Percentiles rank a stretch among this genome's conserved stretches.
Evolutionary conservation across 345 rosid species (phyloP).

Genomic region (Sonneratia caseolaris): DNA sequence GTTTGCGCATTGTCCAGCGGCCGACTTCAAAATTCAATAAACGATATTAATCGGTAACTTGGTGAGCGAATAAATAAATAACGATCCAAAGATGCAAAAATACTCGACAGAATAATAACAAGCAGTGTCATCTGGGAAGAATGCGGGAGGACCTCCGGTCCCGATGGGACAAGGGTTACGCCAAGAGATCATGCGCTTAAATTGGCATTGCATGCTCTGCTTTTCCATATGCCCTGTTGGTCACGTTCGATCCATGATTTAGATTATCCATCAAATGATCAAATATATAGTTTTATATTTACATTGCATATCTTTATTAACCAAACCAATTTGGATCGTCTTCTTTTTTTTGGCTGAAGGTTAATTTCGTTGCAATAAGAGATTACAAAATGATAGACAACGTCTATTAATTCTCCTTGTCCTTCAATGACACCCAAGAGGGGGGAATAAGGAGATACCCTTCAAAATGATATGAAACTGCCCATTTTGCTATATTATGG

Average conservation of each 20-base stretch:
- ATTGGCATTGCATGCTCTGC: no score
- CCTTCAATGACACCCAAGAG: no score
- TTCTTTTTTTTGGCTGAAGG: no score
- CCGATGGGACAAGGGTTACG: no score
- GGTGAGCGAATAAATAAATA: not conserved
- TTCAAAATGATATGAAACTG: no score
- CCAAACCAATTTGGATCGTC: not conserved
- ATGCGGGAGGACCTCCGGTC: slow-evolving; percentile 25
- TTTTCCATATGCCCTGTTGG: slow-evolving; percentile 47
- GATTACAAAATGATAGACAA: no score
- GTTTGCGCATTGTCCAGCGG: slow-evolving; percentile 4
- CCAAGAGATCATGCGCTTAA: no score
- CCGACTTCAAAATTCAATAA: not conserved
- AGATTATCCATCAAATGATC: not conserved
- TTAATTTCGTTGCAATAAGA: no score
- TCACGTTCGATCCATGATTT: not conserved
- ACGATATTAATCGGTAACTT: not conserved
- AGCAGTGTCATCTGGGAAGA: slow-evolving; percentile 86
- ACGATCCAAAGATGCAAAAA: no score
- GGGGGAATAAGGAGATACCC: no score
- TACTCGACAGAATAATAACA: slow-evolving; percentile 65
- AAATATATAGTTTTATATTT: not conserved
- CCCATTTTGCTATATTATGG: no score
- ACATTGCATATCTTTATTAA: not conserved
- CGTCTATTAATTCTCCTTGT: no score